These are phyloP conservation scores for Vigna nakashimae DNA, from an alignment of 306 rosid genomes.

Conservation along the genomic window DNA sequence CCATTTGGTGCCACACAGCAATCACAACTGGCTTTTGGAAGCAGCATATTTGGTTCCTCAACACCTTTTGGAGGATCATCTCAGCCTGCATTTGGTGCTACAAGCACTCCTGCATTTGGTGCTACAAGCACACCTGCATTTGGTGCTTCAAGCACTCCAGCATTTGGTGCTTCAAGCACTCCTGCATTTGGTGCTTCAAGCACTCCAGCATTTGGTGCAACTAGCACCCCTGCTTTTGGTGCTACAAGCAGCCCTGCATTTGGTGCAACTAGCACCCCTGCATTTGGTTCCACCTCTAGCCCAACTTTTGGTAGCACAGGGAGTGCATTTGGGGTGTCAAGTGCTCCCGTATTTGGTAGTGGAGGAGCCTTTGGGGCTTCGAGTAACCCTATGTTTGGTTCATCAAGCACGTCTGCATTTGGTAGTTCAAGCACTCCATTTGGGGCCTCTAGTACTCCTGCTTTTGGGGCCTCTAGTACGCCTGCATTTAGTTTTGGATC, in stretches of 20 bases:
- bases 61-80: conserved; percentile 78
- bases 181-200: conserved; percentile 60
- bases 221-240: conserved; percentile 66
- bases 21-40: conserved; percentile 91
- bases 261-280: conserved; percentile 43
- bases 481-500: conserved; percentile 77
- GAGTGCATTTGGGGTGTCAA: conserved; percentile 65
- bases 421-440: conserved; percentile 65
- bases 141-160: conserved; percentile 53
- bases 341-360: conserved; percentile 71
- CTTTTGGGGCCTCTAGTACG: conserved; percentile 78
- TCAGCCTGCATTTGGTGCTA: conserved; percentile 67
- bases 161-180: conserved; percentile 52
- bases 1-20: conserved; percentile 81
- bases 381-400: conserved; percentile 63
- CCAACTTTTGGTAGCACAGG: conserved; percentile 75
- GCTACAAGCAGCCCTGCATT: conserved; percentile 42
- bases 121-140: conserved; percentile 56
- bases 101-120: conserved; percentile 62
- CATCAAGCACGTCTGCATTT: conserved; percentile 61
- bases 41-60: conserved; percentile 82
- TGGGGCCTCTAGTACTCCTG: conserved; percentile 70
- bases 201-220: conserved; percentile 64
- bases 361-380: conserved; percentile 81
- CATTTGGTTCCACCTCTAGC: conserved; percentile 75